Evolutionary conservation across 495 filamentous ascomycete species (phyloP).

Genomic region (Aspergillus incahuasiensis): DNA sequence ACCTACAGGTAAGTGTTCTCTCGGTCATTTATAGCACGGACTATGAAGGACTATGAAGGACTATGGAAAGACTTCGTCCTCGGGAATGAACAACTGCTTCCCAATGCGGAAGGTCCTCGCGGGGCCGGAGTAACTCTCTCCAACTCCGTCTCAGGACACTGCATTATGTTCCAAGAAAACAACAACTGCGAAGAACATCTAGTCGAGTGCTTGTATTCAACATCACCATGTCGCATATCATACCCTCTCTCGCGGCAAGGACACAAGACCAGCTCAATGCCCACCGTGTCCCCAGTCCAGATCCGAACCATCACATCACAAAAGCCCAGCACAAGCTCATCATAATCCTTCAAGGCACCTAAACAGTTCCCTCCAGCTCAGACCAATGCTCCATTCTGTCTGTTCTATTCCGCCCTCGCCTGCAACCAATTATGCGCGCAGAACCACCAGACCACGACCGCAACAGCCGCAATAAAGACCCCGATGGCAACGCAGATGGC

Average conservation of each 20-base stretch:
- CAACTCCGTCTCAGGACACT: neutral
- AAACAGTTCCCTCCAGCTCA: too few species aligned
- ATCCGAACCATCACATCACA: too few species aligned
- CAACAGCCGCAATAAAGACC: conserved; percentile 24
- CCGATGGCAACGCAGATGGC: conserved; percentile 27
- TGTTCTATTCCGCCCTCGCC: neutral
- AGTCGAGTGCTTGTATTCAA: neutral
- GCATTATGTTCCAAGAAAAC: too few species aligned
- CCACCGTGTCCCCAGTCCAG: too few species aligned
- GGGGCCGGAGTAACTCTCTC: too few species aligned
- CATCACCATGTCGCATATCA: neutral
- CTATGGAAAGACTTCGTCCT: too few species aligned
- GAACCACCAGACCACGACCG: conserved; percentile 36
- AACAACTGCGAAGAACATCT: too few species aligned
- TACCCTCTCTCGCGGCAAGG: neutral
- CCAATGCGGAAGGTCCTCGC: conserved; percentile 22
- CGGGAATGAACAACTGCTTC: neutral
- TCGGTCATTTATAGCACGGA: too few species aligned
- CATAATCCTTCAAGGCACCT: neutral
- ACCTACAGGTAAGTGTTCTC: too few species aligned
- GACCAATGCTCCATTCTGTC: too few species aligned
- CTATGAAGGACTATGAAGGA: too few species aligned
- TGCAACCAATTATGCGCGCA: conserved; percentile 37
- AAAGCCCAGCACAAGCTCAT: too few species aligned
- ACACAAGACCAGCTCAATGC: neutral